Evolutionary conservation across 352 stramenopile genomes (phyloP).

Genomic region (Globisporangium solare): DNA sequence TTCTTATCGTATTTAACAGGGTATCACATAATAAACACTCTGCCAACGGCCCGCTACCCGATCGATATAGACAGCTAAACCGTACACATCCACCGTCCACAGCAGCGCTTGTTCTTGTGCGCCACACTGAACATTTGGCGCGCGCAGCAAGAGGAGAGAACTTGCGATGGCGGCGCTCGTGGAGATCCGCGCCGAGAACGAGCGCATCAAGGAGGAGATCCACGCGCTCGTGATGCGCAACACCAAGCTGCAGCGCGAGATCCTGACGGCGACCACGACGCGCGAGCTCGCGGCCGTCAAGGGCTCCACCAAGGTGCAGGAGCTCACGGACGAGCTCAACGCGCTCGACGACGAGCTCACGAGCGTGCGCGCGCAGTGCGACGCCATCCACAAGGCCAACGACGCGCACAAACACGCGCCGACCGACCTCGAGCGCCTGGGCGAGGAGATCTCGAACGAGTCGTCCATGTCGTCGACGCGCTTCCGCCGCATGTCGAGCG

Average conservation of each 20-base stretch:
- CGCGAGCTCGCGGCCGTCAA: constrained; percentile 37
- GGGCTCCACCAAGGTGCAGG: constrained; percentile 34
- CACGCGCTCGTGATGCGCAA: constrained; percentile 54
- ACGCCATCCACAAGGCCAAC: constrained; percentile 31
- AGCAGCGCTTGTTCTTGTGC: no score
- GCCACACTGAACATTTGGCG: no score
- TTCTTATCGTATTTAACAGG: no score
- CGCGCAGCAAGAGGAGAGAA: no score
- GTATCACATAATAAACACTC: no score
- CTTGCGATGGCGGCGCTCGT: neutral
- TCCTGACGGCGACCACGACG: constrained; percentile 40
- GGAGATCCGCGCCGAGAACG: constrained; percentile 54
- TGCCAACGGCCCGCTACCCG: no score
- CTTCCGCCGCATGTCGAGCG: constrained; percentile 18
- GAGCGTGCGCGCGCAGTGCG: constrained; percentile 34
- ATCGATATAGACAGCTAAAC: no score
- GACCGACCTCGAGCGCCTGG: constrained; percentile 14
- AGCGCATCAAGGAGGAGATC: constrained; percentile 50
- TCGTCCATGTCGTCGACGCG: constrained; percentile 16
- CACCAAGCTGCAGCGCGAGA: constrained; percentile 60
- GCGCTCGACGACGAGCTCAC: constrained; percentile 33
- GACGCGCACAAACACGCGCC: constrained; percentile 16
- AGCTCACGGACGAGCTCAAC: constrained; percentile 44
- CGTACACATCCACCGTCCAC: no score
- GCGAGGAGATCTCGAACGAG: constrained; percentile 12